Percentiles rank a stretch among this genome's conserved stretches.
phyloP scores from a whole-genome alignment of 352 stramenopile species.

The Peronospora destructor region DNA sequence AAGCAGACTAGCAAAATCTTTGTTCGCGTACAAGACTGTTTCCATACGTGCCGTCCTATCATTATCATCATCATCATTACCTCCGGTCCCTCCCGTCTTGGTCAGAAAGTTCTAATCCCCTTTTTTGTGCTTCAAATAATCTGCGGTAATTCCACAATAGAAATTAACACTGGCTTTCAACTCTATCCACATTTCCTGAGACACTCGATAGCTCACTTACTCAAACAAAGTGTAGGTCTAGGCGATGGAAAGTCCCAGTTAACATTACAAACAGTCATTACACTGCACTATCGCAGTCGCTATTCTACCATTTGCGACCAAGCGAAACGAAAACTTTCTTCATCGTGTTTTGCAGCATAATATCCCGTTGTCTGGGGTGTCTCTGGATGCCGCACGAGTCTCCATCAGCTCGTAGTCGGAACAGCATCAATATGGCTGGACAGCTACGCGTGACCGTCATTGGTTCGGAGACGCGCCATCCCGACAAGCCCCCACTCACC shows the following conservation, averaged over 20 bases:
- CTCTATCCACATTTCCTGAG: neutral
- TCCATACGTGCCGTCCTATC: no score
- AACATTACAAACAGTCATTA: slow-evolving; percentile 3
- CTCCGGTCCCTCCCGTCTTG: no score
- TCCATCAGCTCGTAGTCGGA: neutral
- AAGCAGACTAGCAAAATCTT: no score
- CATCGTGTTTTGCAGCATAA: slow-evolving; percentile 13
- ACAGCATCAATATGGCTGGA: slow-evolving; percentile 21
- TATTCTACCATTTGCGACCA: slow-evolving; percentile 24
- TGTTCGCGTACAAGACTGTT: no score
- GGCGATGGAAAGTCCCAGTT: no score
- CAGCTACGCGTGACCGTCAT: slow-evolving; percentile 63
- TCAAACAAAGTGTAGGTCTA: neutral
- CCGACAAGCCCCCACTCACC: slow-evolving; percentile 24
- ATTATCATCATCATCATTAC: no score
- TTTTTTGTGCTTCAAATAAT: no score
- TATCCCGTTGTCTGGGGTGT: slow-evolving; percentile 17
- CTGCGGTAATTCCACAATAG: no score
- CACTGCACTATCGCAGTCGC: neutral
- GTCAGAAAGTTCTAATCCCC: no score
- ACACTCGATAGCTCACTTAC: neutral
- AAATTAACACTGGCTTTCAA: no score
- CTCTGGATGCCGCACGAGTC: slow-evolving; percentile 7
- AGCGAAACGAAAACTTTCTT: slow-evolving; percentile 5
- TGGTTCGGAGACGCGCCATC: slow-evolving; percentile 42